Conservation (phyloP, 768 basidiomycete genomes). For the Mycena pura region DNA sequence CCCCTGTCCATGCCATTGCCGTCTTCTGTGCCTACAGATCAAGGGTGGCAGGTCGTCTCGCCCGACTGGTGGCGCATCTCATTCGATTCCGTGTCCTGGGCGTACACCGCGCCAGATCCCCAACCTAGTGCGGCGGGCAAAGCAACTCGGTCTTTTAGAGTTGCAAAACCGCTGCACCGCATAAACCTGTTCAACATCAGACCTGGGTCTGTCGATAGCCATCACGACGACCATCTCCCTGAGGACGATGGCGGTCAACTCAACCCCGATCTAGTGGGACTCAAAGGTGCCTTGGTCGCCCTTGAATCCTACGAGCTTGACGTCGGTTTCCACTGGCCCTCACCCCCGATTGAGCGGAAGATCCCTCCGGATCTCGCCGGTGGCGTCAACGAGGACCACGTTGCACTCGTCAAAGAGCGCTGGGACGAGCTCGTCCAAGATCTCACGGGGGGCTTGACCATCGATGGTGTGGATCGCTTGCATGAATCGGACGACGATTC, state of each 20-base stretch:
- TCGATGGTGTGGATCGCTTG: conserved; percentile 27
- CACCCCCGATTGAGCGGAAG: conserved; percentile 3
- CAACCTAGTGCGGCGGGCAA: conserved; percentile 23
- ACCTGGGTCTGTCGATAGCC: conserved; percentile 16
- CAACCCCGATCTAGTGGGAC: conserved; percentile 49
- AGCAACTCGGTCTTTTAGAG: conserved; percentile 23
- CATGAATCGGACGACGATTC: conserved; percentile 26
- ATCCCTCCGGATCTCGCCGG: conserved; percentile 18
- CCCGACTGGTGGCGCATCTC: conserved; percentile 49
- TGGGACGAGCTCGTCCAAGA: conserved; percentile 53
- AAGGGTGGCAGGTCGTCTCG: conserved; percentile 49
- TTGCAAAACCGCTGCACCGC: conserved; percentile 37
- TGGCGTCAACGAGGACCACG: conserved; percentile 42
- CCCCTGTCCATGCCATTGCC: conserved; percentile 14
- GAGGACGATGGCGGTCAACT: conserved; percentile 36
- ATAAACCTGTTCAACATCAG: conserved; percentile 39
- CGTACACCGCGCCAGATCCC: conserved; percentile 32
- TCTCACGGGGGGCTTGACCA: conserved; percentile 42
- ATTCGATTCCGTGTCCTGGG: conserved; percentile 48
- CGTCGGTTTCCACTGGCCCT: conserved; percentile 47
- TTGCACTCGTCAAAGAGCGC: conserved; percentile 40
- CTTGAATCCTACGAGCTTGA: conserved; percentile 47
- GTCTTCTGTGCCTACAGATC: conserved; percentile 30
- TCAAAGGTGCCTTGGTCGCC: conserved; percentile 44
- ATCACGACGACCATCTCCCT: conserved; percentile 13